Base-by-base conservation (phyloP, 164 flowering plant genomes). In the Stephania cephalantha region DNA sequence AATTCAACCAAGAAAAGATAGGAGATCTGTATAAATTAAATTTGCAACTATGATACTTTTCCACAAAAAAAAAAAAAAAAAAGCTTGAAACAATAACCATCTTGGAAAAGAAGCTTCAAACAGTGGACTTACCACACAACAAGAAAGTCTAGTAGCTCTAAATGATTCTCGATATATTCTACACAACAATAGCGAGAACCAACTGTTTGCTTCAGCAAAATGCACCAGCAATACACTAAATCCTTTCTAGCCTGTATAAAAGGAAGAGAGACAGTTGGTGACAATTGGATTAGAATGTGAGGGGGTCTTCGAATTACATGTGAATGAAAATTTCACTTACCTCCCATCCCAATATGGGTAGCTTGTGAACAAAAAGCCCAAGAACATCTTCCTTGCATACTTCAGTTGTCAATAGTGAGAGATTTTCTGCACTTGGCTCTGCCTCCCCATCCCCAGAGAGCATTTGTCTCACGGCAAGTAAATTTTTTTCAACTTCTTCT, bases 401-500 rank as follows among this genome's bases (percentile, higher is more conserved):
- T 78, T 96, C 98, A 75, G 79, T 46, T 6, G 90, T 78, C 50
- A 96, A 79, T 78, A 91, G 97, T 61, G 85, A 79, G 75, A 90
- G 85, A 72, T 96, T 92, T 13, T 94, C 97, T 7, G 70, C 18
- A 78, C 83, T 94, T 75, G 97, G 90, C 75, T 96, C 97, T 72
- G 83, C 82, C 75, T 96, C 97, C 48, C 97, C 97, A 83, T 94
- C 99, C 74, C 98, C 98, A 63, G 83, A 85, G 30, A 96, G 88
- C 97, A 92, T 86, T 71, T 83, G 82, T 79, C 86, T 91, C 97
- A 96, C 83, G 68, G 90, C 71, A 73, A 81, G 74, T 68, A 96
- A 84, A 80, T 89, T 92, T 88, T 91, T 96, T 73, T 91, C 99
- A 67, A 92, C 95, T 85, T 96, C 99, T 82, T 96, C 97, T 73